Evolutionary conservation across 2,329 filamentous ascomycete genomes (phyloP).

Genomic region (Phyllosticta capitalensis): DNA sequence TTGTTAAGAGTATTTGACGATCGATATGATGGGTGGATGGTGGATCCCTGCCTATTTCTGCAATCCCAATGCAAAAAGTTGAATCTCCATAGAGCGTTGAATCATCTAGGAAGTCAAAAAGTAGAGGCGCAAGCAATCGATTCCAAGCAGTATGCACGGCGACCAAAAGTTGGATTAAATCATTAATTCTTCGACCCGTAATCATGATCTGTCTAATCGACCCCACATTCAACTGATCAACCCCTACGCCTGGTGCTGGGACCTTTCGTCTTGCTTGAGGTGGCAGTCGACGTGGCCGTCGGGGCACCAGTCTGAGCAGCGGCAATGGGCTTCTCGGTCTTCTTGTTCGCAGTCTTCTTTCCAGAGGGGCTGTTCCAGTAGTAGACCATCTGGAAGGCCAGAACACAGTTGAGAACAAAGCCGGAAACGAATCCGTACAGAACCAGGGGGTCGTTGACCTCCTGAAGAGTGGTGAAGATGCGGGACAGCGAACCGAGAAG

Average conservation of each 20-base stretch:
- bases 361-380: constrained; percentile 70
- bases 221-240: constrained; percentile 17
- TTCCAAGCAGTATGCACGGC: too few relatives aligned
- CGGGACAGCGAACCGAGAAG: constrained; percentile 83
- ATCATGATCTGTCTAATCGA: background rate
- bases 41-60: background rate
- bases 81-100: background rate
- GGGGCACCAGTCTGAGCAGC: constrained; percentile 20
- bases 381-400: constrained; percentile 85
- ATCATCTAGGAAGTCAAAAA: background rate
- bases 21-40: background rate
- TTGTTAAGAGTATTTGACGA: background rate
- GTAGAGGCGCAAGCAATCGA: background rate
- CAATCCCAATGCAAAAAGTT: background rate
- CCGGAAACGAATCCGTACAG: constrained; percentile 90
- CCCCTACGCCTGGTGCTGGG: constrained; percentile 49
- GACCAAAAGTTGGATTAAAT: background rate
- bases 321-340: constrained; percentile 23
- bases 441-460: constrained; percentile 94
- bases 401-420: constrained; percentile 77
- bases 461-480: constrained; percentile 95
- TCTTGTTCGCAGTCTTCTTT: constrained; percentile 21
- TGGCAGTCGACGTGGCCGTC: constrained; percentile 33
- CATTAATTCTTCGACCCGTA: background rate
- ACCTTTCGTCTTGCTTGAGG: constrained; percentile 35